These are phyloP conservation scores for Syncephalastrum contaminatum DNA, from an alignment of 371 early-diverging fungal genomes.

Conservation along the genomic window DNA sequence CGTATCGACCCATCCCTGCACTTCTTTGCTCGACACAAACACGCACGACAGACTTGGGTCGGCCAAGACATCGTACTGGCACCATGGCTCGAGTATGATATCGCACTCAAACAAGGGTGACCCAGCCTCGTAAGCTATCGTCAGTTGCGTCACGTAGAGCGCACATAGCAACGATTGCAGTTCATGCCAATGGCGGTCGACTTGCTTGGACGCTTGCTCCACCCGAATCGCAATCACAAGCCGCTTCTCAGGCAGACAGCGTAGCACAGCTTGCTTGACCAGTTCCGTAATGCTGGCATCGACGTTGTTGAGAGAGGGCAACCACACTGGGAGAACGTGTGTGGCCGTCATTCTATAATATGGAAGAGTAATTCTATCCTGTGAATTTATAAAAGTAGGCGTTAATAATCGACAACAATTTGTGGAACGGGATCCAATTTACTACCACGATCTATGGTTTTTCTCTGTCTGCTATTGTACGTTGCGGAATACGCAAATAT, in stretches of 20 bases:
- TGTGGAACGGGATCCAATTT: too few species aligned
- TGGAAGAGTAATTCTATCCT: too few species aligned
- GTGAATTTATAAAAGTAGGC: too few species aligned
- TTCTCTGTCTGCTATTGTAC: too few species aligned
- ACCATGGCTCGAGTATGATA: constrained; percentile 33
- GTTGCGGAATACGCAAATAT: too few species aligned
- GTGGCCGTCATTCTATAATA: too few species aligned
- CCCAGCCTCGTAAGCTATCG: constrained; percentile 16
- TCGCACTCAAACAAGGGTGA: constrained; percentile 37
- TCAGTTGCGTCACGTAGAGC: constrained; percentile 33
- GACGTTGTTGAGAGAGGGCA: too few species aligned
- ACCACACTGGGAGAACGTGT: too few species aligned
- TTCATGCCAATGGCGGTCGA: constrained; percentile 30
- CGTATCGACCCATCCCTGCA: too few species aligned
- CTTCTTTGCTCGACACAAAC: constrained; percentile 13
- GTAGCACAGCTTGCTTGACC: constrained; percentile 5
- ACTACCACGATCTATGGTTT: too few species aligned
- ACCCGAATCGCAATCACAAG: background rate
- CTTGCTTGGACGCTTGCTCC: background rate
- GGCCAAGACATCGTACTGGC: constrained; percentile 25
- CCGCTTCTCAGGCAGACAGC: background rate
- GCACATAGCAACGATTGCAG: constrained; percentile 33
- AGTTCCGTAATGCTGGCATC: constrained; percentile 1
- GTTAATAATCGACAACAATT: too few species aligned
- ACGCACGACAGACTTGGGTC: constrained; percentile 19